Evolutionary conservation across 2,329 filamentous ascomycete genomes (phyloP).

Genomic region (Fusarium nematophilum): DNA sequence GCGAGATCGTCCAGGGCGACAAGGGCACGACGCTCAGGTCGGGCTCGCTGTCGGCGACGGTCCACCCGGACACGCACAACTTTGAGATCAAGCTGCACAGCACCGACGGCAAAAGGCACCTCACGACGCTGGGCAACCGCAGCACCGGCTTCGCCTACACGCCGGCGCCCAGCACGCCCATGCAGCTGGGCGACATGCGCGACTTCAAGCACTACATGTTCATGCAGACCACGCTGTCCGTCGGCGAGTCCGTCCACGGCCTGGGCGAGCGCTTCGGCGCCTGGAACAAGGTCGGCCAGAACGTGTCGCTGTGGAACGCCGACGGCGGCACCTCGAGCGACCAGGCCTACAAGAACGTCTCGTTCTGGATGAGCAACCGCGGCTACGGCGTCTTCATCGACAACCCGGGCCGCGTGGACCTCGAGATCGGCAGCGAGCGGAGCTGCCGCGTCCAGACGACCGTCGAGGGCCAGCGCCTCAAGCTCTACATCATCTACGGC

Average conservation of each 20-base stretch:
- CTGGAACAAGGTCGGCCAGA: conserved; percentile 81
- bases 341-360: conserved; percentile 78
- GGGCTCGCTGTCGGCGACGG: conserved; percentile 50
- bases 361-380: conserved; percentile 76
- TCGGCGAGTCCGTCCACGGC: conserved; percentile 77
- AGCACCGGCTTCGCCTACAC: conserved; percentile 54
- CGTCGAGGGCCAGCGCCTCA: conserved; percentile 75
- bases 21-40: conserved; percentile 52
- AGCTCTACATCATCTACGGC: conserved; percentile 80
- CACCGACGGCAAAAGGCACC: conserved; percentile 49
- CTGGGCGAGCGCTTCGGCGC: conserved; percentile 81
- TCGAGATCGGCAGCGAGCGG: conserved; percentile 81
- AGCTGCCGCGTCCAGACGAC: conserved; percentile 76
- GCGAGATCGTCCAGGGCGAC: conserved; percentile 45
- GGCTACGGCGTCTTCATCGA: conserved; percentile 84
- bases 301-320: conserved; percentile 72
- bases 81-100: conserved; percentile 55
- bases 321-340: conserved; percentile 75
- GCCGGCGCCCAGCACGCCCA: conserved; percentile 48
- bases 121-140: conserved; percentile 53
- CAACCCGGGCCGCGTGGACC: conserved; percentile 73
- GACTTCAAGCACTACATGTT: conserved; percentile 67
- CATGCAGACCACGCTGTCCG: conserved; percentile 64
- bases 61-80: conserved; percentile 50
- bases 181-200: conserved; percentile 50